Evolutionary conservation across 1,284 basidiomycete genomes (phyloP), one percentile per base, ranked within the genome.

Genomic region (Pseudozyma flocculosa): DNA sequence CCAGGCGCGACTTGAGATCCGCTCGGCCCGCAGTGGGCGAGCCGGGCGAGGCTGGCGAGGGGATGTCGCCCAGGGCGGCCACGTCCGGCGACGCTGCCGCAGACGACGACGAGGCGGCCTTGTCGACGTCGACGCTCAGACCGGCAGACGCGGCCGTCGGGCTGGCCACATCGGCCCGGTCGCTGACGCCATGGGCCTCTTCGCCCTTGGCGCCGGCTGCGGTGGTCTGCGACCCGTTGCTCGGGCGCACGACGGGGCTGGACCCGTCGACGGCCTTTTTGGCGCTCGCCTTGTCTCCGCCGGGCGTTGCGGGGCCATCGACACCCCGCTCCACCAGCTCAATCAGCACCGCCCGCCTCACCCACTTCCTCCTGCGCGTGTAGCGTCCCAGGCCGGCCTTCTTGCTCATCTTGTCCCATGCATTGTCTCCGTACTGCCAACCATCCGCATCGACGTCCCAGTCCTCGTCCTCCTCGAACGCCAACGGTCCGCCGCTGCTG

Each of bases 371-470:
- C 18, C 79, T 46, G 5, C 80, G 59, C 10, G 80, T 81, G 50
- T 81, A 81, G 43, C 76, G 91, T 68, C 92, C 89, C 79, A 94
- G 85, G 1, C 91, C 90, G 40, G 88, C 88, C 68, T 87, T 88
- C 47, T 81, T 81, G 54, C 84, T 86, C 57, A 85, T 83, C 46
- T 82, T 84, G 70, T 95, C 92, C 93, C 93, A 96, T 75, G 94
- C 93, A 79, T 96, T 96, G 72, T 94, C 93, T 3, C 87, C 89
- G 75, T 92, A 95, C 29, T 92, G 84, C 92, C 92, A 95, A 1
- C 92, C 92, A 54, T 94, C 90, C 1, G 82, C 74, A 75, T 96
- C 92, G 0, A 92, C 94, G 34, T 64, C 61, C 61, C 56, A 66
- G 18, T 52, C 58, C 10, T 49, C 43, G 7, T 50, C 53, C 30